These are phyloP conservation scores for Myxozyma geophila DNA, from an alignment of 805 yeast species.

Conservation along the genomic window DNA sequence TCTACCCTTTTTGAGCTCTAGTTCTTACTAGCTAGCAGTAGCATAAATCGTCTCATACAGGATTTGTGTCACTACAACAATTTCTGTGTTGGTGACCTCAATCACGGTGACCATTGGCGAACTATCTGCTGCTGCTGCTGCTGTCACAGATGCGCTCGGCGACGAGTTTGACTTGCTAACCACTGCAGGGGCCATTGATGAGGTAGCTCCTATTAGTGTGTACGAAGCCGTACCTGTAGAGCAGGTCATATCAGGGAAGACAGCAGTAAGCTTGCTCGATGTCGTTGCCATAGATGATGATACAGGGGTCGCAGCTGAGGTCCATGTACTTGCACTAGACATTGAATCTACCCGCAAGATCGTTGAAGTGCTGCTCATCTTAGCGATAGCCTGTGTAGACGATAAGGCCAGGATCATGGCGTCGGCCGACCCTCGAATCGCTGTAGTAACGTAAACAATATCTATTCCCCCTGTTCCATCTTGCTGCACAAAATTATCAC, in stretches of 20 bases:
- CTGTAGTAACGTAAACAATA: slow-evolving; percentile 1
- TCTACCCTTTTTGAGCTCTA: too few species aligned
- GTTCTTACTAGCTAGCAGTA: background rate
- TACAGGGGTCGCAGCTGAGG: background rate
- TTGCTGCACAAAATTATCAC: slow-evolving; percentile 9
- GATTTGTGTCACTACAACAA: slow-evolving; percentile 3
- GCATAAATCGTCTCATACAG: background rate
- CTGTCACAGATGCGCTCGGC: background rate
- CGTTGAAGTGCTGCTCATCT: background rate
- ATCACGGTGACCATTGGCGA: background rate
- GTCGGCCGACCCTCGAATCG: background rate
- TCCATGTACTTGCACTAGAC: background rate
- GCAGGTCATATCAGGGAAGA: slow-evolving; percentile 13
- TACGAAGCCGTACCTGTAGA: slow-evolving; percentile 11
- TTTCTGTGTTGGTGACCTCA: background rate
- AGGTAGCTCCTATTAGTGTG: background rate
- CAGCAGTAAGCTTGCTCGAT: background rate
- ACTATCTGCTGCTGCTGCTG: background rate
- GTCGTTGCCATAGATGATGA: background rate
- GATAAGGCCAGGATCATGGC: background rate
- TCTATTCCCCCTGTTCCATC: background rate
- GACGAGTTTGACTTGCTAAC: background rate
- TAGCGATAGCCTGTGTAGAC: background rate
- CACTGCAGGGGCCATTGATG: background rate
- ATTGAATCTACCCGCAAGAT: background rate